phyloP scores from a whole-genome alignment of 768 basidiomycete genomes.

The Boletus reticulatus region DNA sequence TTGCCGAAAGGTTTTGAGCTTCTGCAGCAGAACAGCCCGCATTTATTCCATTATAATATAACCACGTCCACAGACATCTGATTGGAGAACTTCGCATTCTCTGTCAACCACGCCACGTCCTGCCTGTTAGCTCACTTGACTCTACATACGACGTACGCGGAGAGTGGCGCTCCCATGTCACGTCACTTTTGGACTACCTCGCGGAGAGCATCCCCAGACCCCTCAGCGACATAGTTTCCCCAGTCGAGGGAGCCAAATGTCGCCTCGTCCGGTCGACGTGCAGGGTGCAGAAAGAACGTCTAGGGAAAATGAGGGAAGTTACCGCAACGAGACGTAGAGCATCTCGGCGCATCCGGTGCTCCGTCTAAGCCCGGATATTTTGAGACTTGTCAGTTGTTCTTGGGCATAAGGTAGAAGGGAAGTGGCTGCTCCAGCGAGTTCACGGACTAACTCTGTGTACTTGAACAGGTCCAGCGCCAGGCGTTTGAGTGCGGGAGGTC shows the following conservation, averaged over 20 bases:
- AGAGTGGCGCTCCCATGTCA: background rate
- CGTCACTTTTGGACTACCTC: background rate
- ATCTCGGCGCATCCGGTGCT: constrained; percentile 26
- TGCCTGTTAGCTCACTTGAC: too few species aligned
- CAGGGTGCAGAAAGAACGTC: constrained; percentile 9
- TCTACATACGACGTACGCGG: background rate
- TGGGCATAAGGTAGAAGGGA: constrained; percentile 27
- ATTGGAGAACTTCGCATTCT: too few species aligned
- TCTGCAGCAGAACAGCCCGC: too few species aligned
- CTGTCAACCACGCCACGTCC: too few species aligned
- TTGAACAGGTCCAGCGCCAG: constrained; percentile 52
- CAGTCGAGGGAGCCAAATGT: constrained; percentile 48
- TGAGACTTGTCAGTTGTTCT: constrained; percentile 43
- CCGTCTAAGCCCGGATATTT: constrained; percentile 46
- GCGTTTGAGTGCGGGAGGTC: constrained; percentile 34
- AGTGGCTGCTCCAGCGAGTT: constrained; percentile 33
- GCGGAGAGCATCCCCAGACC: constrained; percentile 15
- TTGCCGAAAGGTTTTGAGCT: too few species aligned
- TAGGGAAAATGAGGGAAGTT: constrained; percentile 20
- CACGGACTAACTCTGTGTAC: constrained; percentile 45
- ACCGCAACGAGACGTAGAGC: constrained; percentile 23
- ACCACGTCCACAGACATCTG: too few species aligned
- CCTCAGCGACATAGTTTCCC: constrained; percentile 45
- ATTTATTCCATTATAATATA: too few species aligned
- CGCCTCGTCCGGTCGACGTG: background rate